A percentile compares a stretch with the other conserved stretches of the same genome.
phyloP scores from a whole-genome alignment of 495 filamentous ascomycete genomes.

The Aspergillus wentii region DNA sequence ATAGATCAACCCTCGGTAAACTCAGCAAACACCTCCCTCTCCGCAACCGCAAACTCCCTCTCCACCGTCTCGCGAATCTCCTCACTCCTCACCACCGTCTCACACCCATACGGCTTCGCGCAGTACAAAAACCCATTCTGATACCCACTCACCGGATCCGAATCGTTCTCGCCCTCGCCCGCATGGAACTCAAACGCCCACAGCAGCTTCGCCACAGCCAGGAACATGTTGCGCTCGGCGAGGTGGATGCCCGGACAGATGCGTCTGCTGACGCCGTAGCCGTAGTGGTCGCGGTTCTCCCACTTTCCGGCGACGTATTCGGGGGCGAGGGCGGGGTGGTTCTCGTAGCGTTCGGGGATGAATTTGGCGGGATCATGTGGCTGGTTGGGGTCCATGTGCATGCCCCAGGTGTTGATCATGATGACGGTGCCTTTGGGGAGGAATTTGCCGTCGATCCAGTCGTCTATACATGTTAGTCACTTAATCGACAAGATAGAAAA shows the following conservation, averaged over 20 bases:
- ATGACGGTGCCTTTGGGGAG: not conserved
- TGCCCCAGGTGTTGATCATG: not conserved
- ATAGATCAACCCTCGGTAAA: too few relatives aligned
- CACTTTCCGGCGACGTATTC: not conserved
- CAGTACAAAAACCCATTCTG: too few relatives aligned
- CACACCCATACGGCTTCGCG: too few relatives aligned
- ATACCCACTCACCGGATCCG: too few relatives aligned
- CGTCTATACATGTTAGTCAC: too few relatives aligned
- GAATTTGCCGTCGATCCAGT: not conserved
- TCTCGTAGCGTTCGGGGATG: not conserved
- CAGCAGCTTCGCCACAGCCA: not conserved
- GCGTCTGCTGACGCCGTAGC: not conserved
- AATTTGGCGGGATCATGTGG: too few relatives aligned
- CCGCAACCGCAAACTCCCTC: too few relatives aligned
- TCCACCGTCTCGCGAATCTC: too few relatives aligned
- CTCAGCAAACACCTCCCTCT: too few relatives aligned
- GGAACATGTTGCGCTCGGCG: conserved; percentile 1
- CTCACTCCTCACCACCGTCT: too few relatives aligned
- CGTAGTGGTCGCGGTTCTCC: not conserved
- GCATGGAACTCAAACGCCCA: conserved; percentile 2
- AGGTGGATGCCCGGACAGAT: conserved; percentile 1
- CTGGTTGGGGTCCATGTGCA: not conserved
- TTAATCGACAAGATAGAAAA: too few relatives aligned
- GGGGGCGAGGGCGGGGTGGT: not conserved
- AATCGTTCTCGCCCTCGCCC: too few relatives aligned